Conservation (phyloP, 371 early-diverging fungal species). For the Synchytrium microbalum region DNA sequence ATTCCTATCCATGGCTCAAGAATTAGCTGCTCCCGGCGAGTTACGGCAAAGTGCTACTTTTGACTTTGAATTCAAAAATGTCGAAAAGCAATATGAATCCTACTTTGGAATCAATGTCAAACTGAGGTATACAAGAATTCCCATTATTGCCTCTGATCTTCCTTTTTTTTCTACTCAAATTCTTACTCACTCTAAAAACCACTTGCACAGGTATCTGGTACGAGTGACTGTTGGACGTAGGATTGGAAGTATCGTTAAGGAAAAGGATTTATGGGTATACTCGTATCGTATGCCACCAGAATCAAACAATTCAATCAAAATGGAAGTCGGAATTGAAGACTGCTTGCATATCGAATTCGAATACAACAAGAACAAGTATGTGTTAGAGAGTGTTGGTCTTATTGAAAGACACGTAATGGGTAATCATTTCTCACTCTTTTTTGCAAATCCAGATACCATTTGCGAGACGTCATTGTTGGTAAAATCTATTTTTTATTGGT, state of each 20-base stretch:
- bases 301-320: slow-evolving; percentile 78
- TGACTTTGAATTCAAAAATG: slow-evolving; percentile 86
- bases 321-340: slow-evolving; percentile 96
- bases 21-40: slow-evolving; percentile 82
- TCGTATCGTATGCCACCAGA: slow-evolving; percentile 81
- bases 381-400: not conserved
- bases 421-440: not conserved
- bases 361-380: slow-evolving; percentile 85
- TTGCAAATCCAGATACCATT: slow-evolving; percentile 56
- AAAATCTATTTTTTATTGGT: slow-evolving; percentile 97
- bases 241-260: slow-evolving; percentile 60
- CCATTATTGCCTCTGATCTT: not conserved
- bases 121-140: slow-evolving; percentile 54
- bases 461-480: slow-evolving; percentile 97
- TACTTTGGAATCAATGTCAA: slow-evolving; percentile 88
- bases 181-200: too few relatives aligned
- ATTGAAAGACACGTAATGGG: not conserved
- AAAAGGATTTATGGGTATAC: slow-evolving; percentile 80
- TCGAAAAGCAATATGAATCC: slow-evolving; percentile 86
- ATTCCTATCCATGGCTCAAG: slow-evolving; percentile 80
- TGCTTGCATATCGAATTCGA: slow-evolving; percentile 92
- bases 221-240: slow-evolving; percentile 76
- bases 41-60: slow-evolving; percentile 63
- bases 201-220: slow-evolving; percentile 61
- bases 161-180: too few relatives aligned